Conservation (phyloP, 768 basidiomycete species). For the Cyclocybe aegerita region DNA sequence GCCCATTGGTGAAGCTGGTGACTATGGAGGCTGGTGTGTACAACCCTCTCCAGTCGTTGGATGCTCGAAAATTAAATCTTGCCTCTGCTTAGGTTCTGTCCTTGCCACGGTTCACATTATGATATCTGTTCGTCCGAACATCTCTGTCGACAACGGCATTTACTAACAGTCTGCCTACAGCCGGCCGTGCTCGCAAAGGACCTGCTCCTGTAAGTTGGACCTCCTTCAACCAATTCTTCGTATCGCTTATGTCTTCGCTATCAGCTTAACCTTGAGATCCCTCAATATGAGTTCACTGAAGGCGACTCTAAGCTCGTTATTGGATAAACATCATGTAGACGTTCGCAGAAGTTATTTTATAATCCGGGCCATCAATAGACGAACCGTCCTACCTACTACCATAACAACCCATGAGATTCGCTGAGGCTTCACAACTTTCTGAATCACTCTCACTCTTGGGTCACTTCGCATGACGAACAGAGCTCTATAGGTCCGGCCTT, state of each 20-base stretch:
- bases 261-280: constrained; percentile 93
- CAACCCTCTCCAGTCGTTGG: neutral
- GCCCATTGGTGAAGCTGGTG: constrained; percentile 95
- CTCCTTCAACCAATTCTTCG: neutral
- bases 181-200: constrained; percentile 93
- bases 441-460: neutral
- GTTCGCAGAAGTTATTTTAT: constrained; percentile 4
- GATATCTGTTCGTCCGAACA: constrained; percentile 75
- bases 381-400: constrained; percentile 8
- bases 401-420: neutral
- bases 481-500: too few relatives aligned
- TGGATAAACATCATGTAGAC: constrained; percentile 52
- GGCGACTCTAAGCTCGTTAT: constrained; percentile 84
- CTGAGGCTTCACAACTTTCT: neutral
- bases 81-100: constrained; percentile 74
- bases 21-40: constrained; percentile 95
- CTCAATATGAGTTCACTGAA: constrained; percentile 85
- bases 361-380: constrained; percentile 25
- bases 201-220: constrained; percentile 81
- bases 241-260: constrained; percentile 11
- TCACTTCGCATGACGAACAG: too few relatives aligned
- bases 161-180: constrained; percentile 34
- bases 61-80: constrained; percentile 1
- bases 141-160: constrained; percentile 2
- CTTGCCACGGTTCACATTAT: constrained; percentile 98